These are phyloP conservation scores for Trichosporon asahii DNA, from an alignment of 1,284 basidiomycete genomes.

Conservation along the genomic window DNA sequence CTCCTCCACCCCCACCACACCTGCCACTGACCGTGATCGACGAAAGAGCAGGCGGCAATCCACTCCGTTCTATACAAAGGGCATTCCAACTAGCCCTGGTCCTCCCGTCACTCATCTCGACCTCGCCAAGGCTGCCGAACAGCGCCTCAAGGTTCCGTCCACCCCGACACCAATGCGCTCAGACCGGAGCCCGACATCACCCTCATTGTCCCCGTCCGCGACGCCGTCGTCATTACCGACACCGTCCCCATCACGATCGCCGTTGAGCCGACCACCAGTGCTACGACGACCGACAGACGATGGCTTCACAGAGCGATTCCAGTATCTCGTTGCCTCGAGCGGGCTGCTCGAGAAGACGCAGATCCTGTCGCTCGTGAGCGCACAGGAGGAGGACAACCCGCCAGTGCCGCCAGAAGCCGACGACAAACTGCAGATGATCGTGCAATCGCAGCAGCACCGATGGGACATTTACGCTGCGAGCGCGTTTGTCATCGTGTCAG, in stretches of 20 bases:
- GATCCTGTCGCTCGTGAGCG: background rate
- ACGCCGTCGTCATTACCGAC: background rate
- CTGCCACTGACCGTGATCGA: background rate
- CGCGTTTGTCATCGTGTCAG: background rate
- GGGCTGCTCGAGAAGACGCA: slow-evolving; percentile 39
- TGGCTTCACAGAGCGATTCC: slow-evolving; percentile 44
- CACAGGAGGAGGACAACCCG: background rate
- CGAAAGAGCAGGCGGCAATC: background rate
- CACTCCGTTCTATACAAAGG: slow-evolving; percentile 5
- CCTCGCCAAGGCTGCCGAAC: background rate
- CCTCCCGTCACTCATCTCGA: slow-evolving; percentile 8
- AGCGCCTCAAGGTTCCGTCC: background rate
- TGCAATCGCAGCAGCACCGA: background rate
- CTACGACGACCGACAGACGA: slow-evolving; percentile 13
- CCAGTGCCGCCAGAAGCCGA: background rate
- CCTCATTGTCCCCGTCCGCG: background rate
- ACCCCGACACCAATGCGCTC: background rate
- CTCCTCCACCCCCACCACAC: background rate
- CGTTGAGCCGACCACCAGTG: background rate
- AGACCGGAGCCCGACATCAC: background rate
- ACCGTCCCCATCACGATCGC: background rate
- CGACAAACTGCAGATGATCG: background rate
- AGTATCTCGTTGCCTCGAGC: slow-evolving; percentile 43
- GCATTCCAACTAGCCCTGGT: background rate
- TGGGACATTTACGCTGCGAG: slow-evolving; percentile 9